Base-by-base conservation (phyloP, 2,329 filamentous ascomycete species). In the Knoxdaviesia capensis region DNA sequence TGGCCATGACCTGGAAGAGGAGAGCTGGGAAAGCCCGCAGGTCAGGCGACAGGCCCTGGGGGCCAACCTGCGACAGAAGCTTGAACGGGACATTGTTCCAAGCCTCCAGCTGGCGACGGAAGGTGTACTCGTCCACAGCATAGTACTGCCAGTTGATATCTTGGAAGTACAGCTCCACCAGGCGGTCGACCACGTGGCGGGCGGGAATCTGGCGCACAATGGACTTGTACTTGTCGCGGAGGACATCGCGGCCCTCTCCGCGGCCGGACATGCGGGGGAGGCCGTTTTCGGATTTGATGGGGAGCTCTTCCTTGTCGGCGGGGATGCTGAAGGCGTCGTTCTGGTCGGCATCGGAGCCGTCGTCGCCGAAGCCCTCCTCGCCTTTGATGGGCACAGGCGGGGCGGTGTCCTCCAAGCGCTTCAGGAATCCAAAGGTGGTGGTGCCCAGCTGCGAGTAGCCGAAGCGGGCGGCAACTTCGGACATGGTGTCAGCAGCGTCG, bases 101-200 rank as follows among this genome's bases (percentile, higher is more conserved):
- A 42, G 66, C 59, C 1, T 60, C 55, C 36, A 77, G 60, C 47
- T 72, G 65, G 30, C 56, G 53, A 41, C 60, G 52, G 46, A 77
- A 73, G 6, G 68, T 53, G 28, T 63, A 62, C 41, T 65, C 59
- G 47, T 78, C 72, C 6, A 78, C 54, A 31, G 62, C 56, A 48
- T 62, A 67, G 53, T 77, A 77, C 43, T 71, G 66, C 61, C 65
- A 71, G 52, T 77, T 76, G 51, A 74, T 64, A 42, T 73, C 62
- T n/a, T 53, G 52, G 45, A 77, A 68, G 52, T 68, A 78, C 6
- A 71, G 59, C 9, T 59, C 58, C 9, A 71, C 56, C 6, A 77
- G 65, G 47, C 64, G 62, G 47, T 74, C 69, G 40, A 74, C 63
- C 50, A 69, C 68, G 29, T 57, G 56, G 44, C 64, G 63, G 5